Percentiles rank a stretch among this genome's conserved stretches.
phyloP scores from a whole-genome alignment of 257 asterid genomes.

The Salvia miltiorrhiza region DNA sequence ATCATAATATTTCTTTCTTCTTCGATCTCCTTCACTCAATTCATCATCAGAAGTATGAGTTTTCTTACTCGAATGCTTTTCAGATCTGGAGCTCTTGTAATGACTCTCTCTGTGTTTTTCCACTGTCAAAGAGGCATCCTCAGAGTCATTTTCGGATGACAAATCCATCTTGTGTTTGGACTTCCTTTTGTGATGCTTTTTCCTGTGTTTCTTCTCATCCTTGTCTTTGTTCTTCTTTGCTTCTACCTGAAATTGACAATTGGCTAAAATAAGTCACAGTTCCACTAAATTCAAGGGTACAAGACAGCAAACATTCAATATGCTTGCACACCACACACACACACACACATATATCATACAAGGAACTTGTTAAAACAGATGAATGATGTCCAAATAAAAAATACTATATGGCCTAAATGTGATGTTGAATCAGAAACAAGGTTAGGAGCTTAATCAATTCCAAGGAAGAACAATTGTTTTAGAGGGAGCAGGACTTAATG shows the following conservation, averaged over 20 bases:
- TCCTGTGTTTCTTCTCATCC: slow-evolving; percentile 42
- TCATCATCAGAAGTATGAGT: slow-evolving; percentile 38
- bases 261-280: slow-evolving; percentile 12
- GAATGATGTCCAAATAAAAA: not conserved
- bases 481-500: not conserved
- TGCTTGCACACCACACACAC: not conserved
- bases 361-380: not conserved
- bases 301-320: not conserved
- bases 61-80: slow-evolving; percentile 21
- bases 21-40: slow-evolving; percentile 25
- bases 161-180: slow-evolving; percentile 43
- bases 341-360: not conserved
- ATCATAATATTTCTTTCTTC: slow-evolving; percentile 33
- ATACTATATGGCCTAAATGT: not conserved
- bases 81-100: slow-evolving; percentile 33
- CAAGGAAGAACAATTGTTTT: not conserved
- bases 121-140: slow-evolving; percentile 23
- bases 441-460: not conserved
- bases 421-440: not conserved
- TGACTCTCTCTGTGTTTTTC: slow-evolving; percentile 33
- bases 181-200: slow-evolving; percentile 49
- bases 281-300: not conserved
- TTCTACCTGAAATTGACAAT: slow-evolving; percentile 55
- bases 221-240: slow-evolving; percentile 42
- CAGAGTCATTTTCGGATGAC: slow-evolving; percentile 44